A percentile compares a stretch with the other conserved stretches of the same genome.
Conservation (phyloP, 164 flowering plant species). For the Chimonanthus praecox region DNA sequence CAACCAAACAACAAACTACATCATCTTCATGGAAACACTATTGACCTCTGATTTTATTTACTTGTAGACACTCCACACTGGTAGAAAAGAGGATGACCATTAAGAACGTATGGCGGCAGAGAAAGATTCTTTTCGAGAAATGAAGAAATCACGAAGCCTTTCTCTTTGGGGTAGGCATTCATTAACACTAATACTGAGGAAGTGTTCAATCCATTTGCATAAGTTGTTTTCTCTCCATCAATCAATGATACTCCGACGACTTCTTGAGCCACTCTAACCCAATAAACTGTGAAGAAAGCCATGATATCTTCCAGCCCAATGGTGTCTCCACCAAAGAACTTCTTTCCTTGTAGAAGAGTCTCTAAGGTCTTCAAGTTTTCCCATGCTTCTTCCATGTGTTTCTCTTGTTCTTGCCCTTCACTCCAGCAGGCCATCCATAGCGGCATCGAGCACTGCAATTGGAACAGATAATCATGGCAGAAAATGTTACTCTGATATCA, state of each 20-base stretch:
- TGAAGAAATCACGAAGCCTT: not conserved
- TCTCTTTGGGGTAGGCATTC: slow-evolving; percentile 4
- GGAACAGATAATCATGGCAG: no score
- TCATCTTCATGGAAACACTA: not conserved
- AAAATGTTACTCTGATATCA: no score
- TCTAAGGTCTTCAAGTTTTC: slow-evolving; percentile 24
- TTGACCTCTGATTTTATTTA: not conserved
- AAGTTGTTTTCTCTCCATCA: slow-evolving; percentile 2
- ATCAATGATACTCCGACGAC: not conserved
- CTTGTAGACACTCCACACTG: not conserved
- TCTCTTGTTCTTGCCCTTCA: slow-evolving; percentile 22
- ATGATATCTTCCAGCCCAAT: slow-evolving; percentile 2
- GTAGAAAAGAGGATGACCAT: not conserved
- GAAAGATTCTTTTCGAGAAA: not conserved
- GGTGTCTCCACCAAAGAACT: slow-evolving; percentile 6
- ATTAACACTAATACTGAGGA: slow-evolving; percentile 2
- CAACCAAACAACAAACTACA: no score
- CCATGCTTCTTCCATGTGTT: slow-evolving; percentile 13
- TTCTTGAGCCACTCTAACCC: slow-evolving; percentile 2
- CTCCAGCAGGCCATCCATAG: not conserved
- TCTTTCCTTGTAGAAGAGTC: slow-evolving; percentile 12
- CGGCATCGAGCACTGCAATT: not conserved
- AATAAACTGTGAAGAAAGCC: not conserved
- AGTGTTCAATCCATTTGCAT: not conserved
- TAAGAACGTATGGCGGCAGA: not conserved